Conservation (phyloP, 768 basidiomycete species). For the Boletus bicolor region DNA sequence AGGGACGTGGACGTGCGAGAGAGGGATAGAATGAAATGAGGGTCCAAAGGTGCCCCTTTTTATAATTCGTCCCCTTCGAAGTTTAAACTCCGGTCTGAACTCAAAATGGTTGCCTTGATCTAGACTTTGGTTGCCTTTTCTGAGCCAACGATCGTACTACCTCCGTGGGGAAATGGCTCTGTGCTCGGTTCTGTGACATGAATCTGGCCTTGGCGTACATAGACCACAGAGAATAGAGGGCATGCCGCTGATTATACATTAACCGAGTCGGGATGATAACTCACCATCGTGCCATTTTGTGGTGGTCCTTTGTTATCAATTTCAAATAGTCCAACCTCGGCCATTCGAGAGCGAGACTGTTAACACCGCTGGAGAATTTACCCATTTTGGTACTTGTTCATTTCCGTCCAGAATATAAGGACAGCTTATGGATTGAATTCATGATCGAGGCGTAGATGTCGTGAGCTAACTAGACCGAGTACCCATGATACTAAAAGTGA, state of each 20-base stretch:
- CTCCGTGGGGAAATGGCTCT: constrained; percentile 11
- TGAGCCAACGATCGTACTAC: constrained; percentile 17
- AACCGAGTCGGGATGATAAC: neutral
- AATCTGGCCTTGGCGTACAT: neutral
- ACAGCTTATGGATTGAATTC: neutral
- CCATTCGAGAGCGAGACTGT: neutral
- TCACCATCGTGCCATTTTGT: constrained; percentile 5
- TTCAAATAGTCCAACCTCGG: constrained; percentile 20
- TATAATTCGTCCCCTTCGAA: constrained; percentile 40
- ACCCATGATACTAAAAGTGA: constrained; percentile 3
- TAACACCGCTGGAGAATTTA: too few species aligned
- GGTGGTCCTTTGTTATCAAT: constrained; percentile 20
- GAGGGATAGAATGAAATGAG: constrained; percentile 34
- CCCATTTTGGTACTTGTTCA: neutral
- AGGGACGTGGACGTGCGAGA: constrained; percentile 48
- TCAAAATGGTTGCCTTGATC: constrained; percentile 22
- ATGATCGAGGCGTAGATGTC: constrained; percentile 20
- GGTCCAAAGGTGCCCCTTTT: constrained; percentile 31
- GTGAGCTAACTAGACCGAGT: constrained; percentile 22
- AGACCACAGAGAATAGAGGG: neutral
- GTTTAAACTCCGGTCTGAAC: constrained; percentile 52
- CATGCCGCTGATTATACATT: neutral
- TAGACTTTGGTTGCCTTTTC: constrained; percentile 23
- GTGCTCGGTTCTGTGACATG: neutral
- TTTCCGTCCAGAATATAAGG: constrained; percentile 3